Evolutionary conservation across 169 alveolate species (phyloP).

Genomic region (Toxoplasma gondii): DNA sequence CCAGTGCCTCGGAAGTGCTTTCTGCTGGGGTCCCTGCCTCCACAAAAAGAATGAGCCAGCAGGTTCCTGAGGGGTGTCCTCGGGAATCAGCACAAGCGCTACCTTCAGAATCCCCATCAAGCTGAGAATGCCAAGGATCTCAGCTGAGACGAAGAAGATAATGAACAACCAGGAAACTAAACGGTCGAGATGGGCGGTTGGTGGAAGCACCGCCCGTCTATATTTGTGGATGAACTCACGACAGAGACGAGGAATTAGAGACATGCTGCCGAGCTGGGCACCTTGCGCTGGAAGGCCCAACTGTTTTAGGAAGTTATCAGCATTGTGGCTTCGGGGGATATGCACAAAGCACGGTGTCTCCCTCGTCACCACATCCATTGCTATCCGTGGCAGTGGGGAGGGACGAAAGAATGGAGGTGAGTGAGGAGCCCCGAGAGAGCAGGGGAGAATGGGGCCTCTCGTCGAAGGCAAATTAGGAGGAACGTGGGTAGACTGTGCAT

Average conservation of each 20-base stretch:
- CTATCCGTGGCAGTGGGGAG: slow-evolving; percentile 12
- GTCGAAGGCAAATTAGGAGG: slow-evolving; percentile 8
- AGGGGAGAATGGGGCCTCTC: neutral
- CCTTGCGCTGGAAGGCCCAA: neutral
- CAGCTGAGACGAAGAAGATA: neutral
- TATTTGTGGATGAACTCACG: neutral
- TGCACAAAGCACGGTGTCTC: slow-evolving; percentile 37
- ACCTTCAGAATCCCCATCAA: neutral
- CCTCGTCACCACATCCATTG: slow-evolving; percentile 19
- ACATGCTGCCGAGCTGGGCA: neutral
- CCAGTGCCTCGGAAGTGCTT: neutral
- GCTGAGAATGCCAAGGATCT: neutral
- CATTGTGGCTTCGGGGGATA: neutral
- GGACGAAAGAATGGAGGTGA: slow-evolving; percentile 36
- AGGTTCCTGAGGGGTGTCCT: neutral
- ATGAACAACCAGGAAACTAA: slow-evolving; percentile 6
- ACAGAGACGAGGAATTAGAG: neutral
- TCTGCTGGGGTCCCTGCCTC: neutral
- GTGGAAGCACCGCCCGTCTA: neutral
- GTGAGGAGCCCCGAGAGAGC: neutral
- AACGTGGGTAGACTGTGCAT: neutral
- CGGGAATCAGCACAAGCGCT: neutral
- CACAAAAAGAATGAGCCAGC: neutral
- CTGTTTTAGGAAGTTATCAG: neutral
- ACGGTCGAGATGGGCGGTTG: neutral